Conservation (phyloP, 495 filamentous ascomycete species). For the Penicillium goetzii region DNA sequence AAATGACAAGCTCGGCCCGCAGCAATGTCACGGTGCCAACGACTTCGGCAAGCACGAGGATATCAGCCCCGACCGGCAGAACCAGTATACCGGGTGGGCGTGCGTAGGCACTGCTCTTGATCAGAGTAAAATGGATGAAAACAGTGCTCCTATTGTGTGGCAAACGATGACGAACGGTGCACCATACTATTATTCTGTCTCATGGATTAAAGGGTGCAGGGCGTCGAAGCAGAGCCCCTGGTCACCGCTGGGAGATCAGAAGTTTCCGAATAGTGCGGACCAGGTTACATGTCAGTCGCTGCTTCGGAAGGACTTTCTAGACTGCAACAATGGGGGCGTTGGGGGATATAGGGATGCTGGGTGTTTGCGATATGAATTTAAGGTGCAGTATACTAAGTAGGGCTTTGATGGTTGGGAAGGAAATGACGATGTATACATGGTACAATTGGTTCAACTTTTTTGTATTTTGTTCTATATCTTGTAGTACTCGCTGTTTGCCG, state of each 20-base stretch:
- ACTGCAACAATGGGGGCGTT: background rate
- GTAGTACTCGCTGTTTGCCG: too few relatives aligned
- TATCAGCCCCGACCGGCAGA: background rate
- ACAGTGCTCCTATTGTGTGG: background rate
- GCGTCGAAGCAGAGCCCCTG: background rate
- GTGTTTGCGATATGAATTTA: background rate
- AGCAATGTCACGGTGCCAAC: background rate
- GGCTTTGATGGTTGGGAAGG: too few relatives aligned
- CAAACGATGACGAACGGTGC: background rate
- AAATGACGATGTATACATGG: too few relatives aligned
- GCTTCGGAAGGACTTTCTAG: background rate
- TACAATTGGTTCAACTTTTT: too few relatives aligned
- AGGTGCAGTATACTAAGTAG: background rate
- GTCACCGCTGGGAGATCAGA: background rate
- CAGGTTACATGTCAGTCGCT: background rate
- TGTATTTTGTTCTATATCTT: too few relatives aligned
- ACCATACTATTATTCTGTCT: background rate
- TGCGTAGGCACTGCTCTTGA: background rate
- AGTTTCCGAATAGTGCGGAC: background rate
- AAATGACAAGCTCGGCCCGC: background rate
- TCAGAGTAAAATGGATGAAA: background rate
- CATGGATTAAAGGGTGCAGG: background rate
- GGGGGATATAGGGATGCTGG: background rate
- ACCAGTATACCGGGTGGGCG: background rate
- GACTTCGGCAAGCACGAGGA: background rate